These are phyloP conservation scores for Bonia amplexicaulis DNA, from an alignment of 176 grass and related monocot genomes.

Conservation along the genomic window DNA sequence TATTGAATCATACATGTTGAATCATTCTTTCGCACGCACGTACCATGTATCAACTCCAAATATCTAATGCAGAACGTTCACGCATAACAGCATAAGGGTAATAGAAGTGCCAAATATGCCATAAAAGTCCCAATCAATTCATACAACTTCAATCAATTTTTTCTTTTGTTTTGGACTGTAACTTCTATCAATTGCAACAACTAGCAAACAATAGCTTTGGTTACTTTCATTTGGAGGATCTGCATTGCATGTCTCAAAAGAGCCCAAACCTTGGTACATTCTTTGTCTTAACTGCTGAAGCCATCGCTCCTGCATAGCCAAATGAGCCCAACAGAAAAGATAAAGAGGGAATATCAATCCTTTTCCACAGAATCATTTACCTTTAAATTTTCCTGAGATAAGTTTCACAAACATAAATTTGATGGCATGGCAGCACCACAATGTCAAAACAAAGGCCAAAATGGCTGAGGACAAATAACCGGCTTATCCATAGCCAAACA, in stretches of 20 bases:
- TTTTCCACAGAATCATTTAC: background rate
- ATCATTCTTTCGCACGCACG: background rate
- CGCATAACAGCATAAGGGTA: background rate
- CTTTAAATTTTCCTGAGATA: background rate
- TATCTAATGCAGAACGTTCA: background rate
- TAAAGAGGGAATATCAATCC: conserved; percentile 13
- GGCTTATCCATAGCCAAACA: conserved; percentile 1
- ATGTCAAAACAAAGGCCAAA: background rate
- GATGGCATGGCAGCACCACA: background rate
- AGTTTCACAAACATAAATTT: background rate
- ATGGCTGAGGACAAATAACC: conserved; percentile 13
- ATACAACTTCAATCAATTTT: conserved; percentile 59
- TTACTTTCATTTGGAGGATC: conserved; percentile 42
- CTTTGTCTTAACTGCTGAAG: conserved; percentile 35
- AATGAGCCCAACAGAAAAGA: conserved; percentile 40
- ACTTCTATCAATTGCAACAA: conserved; percentile 50
- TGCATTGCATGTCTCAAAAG: conserved; percentile 29
- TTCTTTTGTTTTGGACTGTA: conserved; percentile 36
- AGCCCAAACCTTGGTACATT: conserved; percentile 34
- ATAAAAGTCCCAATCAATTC: conserved; percentile 40
- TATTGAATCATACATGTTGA: background rate
- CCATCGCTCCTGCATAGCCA: conserved; percentile 31
- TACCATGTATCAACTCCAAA: background rate
- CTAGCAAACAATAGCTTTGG: conserved; percentile 39
- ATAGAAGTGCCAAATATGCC: background rate